These are phyloP conservation scores for Eimeria zaria DNA, from an alignment of 169 alveolate genomes.

Conservation along the genomic window DNA sequence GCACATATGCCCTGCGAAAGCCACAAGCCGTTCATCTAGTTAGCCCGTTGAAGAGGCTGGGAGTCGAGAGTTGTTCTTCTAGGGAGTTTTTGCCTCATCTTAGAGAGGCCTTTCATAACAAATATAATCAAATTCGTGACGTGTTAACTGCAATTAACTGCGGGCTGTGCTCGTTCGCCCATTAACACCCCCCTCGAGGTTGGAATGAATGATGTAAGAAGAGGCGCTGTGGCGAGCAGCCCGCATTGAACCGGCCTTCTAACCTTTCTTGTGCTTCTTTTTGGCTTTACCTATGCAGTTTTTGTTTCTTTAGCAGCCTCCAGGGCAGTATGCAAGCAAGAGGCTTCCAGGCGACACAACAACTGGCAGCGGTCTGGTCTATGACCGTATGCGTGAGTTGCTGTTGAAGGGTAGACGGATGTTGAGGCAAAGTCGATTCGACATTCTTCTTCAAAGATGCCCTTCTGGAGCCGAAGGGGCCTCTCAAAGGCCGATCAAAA, in stretches of 20 bases:
- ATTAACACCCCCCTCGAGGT: conserved; percentile 7
- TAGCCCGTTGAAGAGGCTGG: not conserved
- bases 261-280: not conserved
- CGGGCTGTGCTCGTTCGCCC: not conserved
- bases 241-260: conserved; percentile 26
- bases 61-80: not conserved
- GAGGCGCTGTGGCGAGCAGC: not conserved
- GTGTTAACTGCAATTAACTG: not conserved
- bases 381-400: conserved; percentile 1
- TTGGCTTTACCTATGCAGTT: not conserved
- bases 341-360: conserved; percentile 15
- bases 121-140: not conserved
- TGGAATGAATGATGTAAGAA: not conserved
- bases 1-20: conserved; percentile 38
- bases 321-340: not conserved
- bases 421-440: not conserved
- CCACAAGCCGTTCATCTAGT: conserved; percentile 36
- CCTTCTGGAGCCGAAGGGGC: conserved; percentile 39
- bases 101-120: not conserved
- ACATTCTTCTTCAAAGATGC: conserved; percentile 21
- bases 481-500: conserved; percentile 41
- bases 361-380: conserved; percentile 74
- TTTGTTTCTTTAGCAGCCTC: not conserved
- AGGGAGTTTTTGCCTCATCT: not conserved
- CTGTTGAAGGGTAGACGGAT: not conserved